Evolutionary conservation across 2,329 filamentous ascomycete genomes (phyloP), one percentile per base, ranked within the genome.

Genomic region (Fusarium coffeatum): DNA sequence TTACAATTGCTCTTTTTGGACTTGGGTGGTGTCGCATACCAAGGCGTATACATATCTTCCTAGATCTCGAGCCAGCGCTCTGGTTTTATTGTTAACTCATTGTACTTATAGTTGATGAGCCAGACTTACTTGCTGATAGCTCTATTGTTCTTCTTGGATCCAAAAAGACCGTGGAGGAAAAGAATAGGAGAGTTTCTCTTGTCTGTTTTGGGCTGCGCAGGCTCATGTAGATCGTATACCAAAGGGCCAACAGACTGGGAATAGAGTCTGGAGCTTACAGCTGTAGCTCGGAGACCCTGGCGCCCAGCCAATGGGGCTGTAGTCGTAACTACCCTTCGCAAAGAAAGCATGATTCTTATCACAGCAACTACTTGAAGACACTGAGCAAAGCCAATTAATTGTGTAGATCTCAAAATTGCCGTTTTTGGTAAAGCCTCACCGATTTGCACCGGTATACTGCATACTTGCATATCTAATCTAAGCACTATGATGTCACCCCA

Each of bases 101-200:
- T 2, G 5, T 15, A 15, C 6, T 8, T 5, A 15, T 16, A 20
- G 3, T 23, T 16, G 12, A 3, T 11, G 37, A 34, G 49, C 10
- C 2, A 46, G 50, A 82, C 91, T 79, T 84, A 97, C 95, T 94
- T 97, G 91, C 94, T 97, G 68, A 98, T 96, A 76, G 88, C 93
- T 79, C 94, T 86, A 78, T 98, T 97, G 79, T 98, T 98, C 83
- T 93, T 94, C 83, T 97, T 97, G 40, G 93, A 97, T 22, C 95
- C 95, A 76, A 98, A 98, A 13, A 98, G 85, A 2, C 96, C 95
- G 78, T 98, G 95, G 76, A 98, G 88, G 72, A 98, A 92, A 66
- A 98, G 81, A 69, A 98, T 93, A 3, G 94, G 92, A 41, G 82
- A 80, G 62, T 79, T 77, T 75, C 84, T 78, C 57, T 80, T 76